Conservation (phyloP, 306 rosid species). For the Acacia melanoxylon region DNA sequence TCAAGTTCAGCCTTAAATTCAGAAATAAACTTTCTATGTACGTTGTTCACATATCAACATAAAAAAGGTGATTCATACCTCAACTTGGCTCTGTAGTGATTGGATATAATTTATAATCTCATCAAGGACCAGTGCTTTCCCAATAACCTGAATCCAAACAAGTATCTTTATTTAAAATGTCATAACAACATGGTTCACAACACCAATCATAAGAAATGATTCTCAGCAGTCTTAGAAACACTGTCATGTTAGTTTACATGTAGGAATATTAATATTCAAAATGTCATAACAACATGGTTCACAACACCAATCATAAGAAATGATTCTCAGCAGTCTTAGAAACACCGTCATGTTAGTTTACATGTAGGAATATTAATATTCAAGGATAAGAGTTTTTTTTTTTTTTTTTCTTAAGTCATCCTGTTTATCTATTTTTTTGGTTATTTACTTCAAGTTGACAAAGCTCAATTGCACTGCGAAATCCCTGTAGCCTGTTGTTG, state of each 20-base stretch:
- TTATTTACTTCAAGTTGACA: background rate
- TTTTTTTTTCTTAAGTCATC: background rate
- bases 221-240: background rate
- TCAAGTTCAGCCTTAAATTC: constrained; percentile 12
- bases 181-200: background rate
- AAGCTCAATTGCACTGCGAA: too few species aligned
- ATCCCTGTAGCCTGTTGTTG: too few species aligned
- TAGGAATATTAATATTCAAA: background rate
- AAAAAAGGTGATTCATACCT: constrained; percentile 47
- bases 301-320: constrained; percentile 6
- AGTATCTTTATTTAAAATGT: constrained; percentile 3
- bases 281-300: constrained; percentile 8
- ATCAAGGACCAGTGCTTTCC: constrained; percentile 91
- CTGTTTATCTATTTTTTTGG: background rate
- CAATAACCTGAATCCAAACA: constrained; percentile 70
- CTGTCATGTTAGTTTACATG: background rate
- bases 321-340: background rate
- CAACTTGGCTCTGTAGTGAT: constrained; percentile 87
- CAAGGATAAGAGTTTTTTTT: background rate
- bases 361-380: background rate
- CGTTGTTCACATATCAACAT: background rate
- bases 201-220: constrained; percentile 9
- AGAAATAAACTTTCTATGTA: background rate
- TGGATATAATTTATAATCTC: constrained; percentile 96
- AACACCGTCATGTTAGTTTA: background rate